These are phyloP conservation scores for Fragaria ananassa DNA, from an alignment of 306 rosid genomes.

Conservation along the genomic window DNA sequence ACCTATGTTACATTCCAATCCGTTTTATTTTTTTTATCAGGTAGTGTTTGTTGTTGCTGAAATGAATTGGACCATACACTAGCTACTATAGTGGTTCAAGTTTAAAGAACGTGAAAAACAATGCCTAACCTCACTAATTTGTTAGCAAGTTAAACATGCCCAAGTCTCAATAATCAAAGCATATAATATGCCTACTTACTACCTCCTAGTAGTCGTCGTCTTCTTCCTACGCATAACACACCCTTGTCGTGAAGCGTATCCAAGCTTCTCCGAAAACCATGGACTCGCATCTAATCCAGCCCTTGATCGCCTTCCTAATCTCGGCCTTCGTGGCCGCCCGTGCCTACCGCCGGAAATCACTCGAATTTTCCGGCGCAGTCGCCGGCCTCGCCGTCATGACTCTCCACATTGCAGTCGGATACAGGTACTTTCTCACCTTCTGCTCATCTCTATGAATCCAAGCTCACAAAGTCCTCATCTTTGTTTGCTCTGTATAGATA, in stretches of 20 bases:
- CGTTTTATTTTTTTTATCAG: background rate
- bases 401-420: conserved; percentile 55
- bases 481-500: conserved; percentile 34
- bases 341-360: conserved; percentile 60
- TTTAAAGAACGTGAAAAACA: too few relatives aligned
- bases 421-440: conserved; percentile 44
- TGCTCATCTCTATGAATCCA: background rate
- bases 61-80: background rate
- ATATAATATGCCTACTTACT: too few relatives aligned
- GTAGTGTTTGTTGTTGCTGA: background rate
- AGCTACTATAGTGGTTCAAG: too few relatives aligned
- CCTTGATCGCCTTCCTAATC: conserved; percentile 39
- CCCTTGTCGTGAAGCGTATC: background rate
- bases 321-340: conserved; percentile 48
- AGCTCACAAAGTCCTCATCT: background rate
- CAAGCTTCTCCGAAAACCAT: conserved; percentile 9
- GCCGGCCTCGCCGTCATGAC: conserved; percentile 70
- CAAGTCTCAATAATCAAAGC: background rate
- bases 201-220: too few relatives aligned
- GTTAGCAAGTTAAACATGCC: background rate
- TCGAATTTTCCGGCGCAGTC: conserved; percentile 72
- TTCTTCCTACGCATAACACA: too few relatives aligned
- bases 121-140: too few relatives aligned
- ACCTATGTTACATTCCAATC: background rate
- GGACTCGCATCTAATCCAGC: conserved; percentile 37